Base-by-base conservation (phyloP, 179 eudicot genomes). In the Corrigiola litoralis region DNA sequence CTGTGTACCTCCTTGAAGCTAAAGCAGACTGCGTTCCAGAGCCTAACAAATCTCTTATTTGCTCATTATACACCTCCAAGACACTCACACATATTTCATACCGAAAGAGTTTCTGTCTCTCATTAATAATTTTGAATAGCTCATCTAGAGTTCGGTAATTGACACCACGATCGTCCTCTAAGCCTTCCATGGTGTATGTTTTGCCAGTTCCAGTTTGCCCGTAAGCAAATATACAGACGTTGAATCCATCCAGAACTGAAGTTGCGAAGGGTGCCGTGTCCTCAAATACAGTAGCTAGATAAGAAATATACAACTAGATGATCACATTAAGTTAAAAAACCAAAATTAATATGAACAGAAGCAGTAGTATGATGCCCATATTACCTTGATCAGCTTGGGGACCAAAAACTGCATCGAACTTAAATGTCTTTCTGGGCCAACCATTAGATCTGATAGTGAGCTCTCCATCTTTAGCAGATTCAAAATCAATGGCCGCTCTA, bases 191-290 rank as follows among this genome's bases (percentile, higher is more conserved):
- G 34, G 99, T 94, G 67, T 82, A 94, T 32, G 99, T 94, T 58
- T 94, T 94, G 49, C 99, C 99, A 23, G 91, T 90, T 44, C 99
- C 97, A 17, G 97, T 90, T 75, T 94, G 99, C 48, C 99, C 99
- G 66, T 94, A 94, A 28, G 99, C 99, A 76, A 94, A 94, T 69
- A 94, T 90, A 75, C 99, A 90, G 16, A 87, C 94, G 67, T 94
- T 94, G 80, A 84, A 94, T 31, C 99, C 99, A 81, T 94, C 99
- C 36, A 94, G 77, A 46, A 94, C 99, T 29, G 99, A 94, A 34
- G 85, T 75, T 61, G 89, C 99, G 71, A 94, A 79, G 61, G 97
- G 87, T 40, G 97, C 82, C 34, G 97, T 87, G 51, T 87, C 95
- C 85, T 85, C 94, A 64, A 87, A 94, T 44, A 94, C 89, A 71